Percentiles rank a stretch among this genome's conserved stretches.
phyloP scores from a whole-genome alignment of 1,139 yeast species.

The Pichia sp. region DNA sequence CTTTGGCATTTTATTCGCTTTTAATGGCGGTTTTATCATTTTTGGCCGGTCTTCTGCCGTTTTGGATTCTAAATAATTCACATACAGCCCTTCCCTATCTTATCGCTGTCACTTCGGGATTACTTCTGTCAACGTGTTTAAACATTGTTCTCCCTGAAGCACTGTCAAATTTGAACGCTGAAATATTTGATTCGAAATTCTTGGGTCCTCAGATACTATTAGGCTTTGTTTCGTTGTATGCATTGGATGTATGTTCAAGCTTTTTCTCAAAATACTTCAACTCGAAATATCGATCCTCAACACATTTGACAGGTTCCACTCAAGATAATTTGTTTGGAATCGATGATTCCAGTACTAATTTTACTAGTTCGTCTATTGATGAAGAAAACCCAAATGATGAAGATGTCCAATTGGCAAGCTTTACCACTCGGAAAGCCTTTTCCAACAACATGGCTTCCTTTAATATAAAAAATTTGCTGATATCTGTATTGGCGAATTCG shows the following conservation, averaged over 20 bases:
- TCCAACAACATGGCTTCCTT: neutral
- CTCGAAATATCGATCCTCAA: no score
- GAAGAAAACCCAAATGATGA: neutral
- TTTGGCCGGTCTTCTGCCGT: constrained; percentile 10
- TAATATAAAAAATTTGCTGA: constrained; percentile 5
- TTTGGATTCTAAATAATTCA: constrained; percentile 5
- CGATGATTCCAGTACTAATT: neutral
- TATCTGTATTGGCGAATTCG: constrained; percentile 25
- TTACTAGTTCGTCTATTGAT: neutral
- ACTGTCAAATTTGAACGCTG: constrained; percentile 3
- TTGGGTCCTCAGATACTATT: constrained; percentile 9
- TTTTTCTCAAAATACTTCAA: no score
- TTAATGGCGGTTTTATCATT: constrained; percentile 10
- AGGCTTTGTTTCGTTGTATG: constrained; percentile 10
- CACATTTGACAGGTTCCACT: no score
- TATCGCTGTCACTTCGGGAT: constrained; percentile 10
- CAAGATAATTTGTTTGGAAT: neutral
- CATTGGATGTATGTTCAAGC: constrained; percentile 3
- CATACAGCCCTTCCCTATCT: constrained; percentile 2
- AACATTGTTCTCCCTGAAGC: constrained; percentile 13
- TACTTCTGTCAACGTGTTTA: constrained; percentile 10
- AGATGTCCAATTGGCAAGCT: neutral
- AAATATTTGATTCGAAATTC: constrained; percentile 1
- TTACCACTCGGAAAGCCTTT: no score
- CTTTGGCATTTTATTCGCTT: constrained; percentile 3